phyloP scores from a whole-genome alignment of 2,329 filamentous ascomycete species.

The Fusarium mundagurra region DNA sequence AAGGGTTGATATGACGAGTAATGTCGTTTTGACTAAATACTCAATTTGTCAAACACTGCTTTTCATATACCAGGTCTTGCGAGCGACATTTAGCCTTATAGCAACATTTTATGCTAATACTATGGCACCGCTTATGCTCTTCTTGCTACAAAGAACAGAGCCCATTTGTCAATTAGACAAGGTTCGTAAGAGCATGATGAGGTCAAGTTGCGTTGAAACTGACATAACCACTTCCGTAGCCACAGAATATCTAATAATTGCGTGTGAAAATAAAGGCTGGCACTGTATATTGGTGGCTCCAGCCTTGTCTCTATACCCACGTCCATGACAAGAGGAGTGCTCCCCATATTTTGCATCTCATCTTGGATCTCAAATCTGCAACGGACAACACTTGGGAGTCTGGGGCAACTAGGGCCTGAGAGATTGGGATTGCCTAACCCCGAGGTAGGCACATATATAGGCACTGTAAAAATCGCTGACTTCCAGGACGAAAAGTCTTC shows the following conservation, averaged over 20 bases:
- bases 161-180: neutral
- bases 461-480: neutral
- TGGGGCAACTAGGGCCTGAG: slow-evolving; percentile 29
- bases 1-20: slow-evolving; percentile 24
- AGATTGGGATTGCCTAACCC: slow-evolving; percentile 31
- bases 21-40: slow-evolving; percentile 4
- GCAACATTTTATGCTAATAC: neutral
- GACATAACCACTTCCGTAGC: neutral
- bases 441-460: neutral
- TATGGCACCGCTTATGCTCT: neutral
- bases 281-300: slow-evolving; percentile 24
- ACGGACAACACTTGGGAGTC: slow-evolving; percentile 7
- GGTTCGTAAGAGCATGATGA: neutral
- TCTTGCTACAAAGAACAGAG: neutral
- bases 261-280: neutral
- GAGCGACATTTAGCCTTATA: neutral
- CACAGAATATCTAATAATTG: neutral
- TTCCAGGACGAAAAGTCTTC: slow-evolving; percentile 39
- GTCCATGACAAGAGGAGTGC: neutral
- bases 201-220: neutral
- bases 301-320: slow-evolving; percentile 26
- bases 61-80: neutral
- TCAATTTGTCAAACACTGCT: neutral
- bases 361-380: slow-evolving; percentile 19
- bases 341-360: slow-evolving; percentile 27